Base-by-base conservation (phyloP, 106 monocot genomes). In the Acorus gramineus region DNA sequence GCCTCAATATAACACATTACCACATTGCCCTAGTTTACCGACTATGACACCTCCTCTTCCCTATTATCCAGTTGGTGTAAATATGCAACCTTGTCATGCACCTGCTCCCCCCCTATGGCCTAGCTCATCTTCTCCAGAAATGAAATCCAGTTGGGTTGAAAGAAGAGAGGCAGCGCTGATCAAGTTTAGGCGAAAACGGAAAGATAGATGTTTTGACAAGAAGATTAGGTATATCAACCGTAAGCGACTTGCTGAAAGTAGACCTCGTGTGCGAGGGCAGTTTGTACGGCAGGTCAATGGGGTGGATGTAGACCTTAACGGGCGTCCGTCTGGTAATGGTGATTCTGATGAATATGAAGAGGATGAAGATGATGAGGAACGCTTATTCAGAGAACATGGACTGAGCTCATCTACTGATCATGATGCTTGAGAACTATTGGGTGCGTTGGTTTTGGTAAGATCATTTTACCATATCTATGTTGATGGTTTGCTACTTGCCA, bases 211-310 rank as follows among this genome's bases (percentile, higher is more conserved):
- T 57, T 87, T 84, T 56, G 83, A 80, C 55, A 88, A 88, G 70
- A 88, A 84, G 67, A 78, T 88, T 47, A 75, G 88, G 64, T 88
- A 88, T 60, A 63, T 83, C 13, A 87, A 83, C 53, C 65, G 84
- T 5, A 78, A 84, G 67, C 69, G 45, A n/a, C 74, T 88, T 59
- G 88, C 88, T 51, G 88, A 88, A 55, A 84, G 73, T 42, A 74
- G 87, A 70, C 87, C 80, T 5, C 72, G 87, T 54, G 78, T 87
- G 47, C 77, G 80, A 12, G 87, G 87, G 42, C 87, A 87, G 66
- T 87, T 87, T 77, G 87, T 80, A n/a, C 74, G 80, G 67, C 80
- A 80, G 9, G 60, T 59, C 59, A 72, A 69, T 52, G 69, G 78
- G 49, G 46, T 55, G 3, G 78, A 70, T 67, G 66, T 60, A 69